Evolutionary conservation across 1,284 basidiomycete species (phyloP), one percentile per base, ranked within the genome.

Genomic region (Ceratobasidium sp.): DNA sequence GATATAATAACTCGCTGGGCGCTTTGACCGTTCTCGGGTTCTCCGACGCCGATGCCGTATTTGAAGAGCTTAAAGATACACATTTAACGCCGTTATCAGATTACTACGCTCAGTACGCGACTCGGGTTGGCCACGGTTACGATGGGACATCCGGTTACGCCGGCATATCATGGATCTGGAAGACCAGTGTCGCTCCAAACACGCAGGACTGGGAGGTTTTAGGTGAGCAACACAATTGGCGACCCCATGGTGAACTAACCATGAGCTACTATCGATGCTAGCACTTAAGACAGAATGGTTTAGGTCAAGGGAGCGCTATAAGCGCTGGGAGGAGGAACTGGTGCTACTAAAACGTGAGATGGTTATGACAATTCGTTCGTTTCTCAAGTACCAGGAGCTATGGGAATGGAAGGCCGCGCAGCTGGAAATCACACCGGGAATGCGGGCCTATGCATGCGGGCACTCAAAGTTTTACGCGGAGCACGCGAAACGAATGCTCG

Each of bases 241-340:
- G 54, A 5, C 4, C 41, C 14, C 1, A 67, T 2, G 65, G 65
- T 67, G 27, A 27, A 50, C 14, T 19, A 57, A 41, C 11, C 11
- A 41, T 11, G 11, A 11, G 11, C 36, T 11, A 41, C 36, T n/a
- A n/a, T n/a, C n/a, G n/a, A 41, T 41, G 6, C 7, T n/a, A 67
- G 51, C 65, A 4, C 36, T 67, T 2, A 53, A 41, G 41, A 48
- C 45, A 1, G 65, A 67, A 29, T 67, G 65, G 65, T 54, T 67
- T 14, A 17, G 65, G 15, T n/a, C 65, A 1, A 27, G 51, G 33
- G 41, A 67, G 29, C 48, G 65, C 4, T 67, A 44, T 33, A 67
- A n/a, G 8, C 65, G 45, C 8, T 67, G 65, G 65, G 65, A 67
- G 17, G 65, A 67, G 19, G 22, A 67, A 22, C 36, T 67, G 4